phyloP scores from a whole-genome alignment of 106 monocot genomes.

The Triglochin maritima region DNA sequence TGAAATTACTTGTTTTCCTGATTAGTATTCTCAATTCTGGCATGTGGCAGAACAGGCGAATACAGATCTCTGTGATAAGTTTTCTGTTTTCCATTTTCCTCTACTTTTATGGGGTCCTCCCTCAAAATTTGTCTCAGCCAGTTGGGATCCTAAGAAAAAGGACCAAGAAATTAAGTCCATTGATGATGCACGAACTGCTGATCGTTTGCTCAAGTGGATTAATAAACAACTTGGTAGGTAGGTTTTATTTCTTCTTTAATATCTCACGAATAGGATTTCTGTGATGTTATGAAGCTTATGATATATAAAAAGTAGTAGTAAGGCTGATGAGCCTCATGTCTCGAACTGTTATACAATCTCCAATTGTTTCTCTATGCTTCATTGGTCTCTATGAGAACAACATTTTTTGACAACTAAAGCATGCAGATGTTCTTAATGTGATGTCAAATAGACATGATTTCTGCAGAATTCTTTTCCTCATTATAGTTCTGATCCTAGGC shows the following conservation, averaged over 20 bases:
- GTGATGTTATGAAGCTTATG: not conserved
- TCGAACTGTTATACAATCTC: too few species aligned
- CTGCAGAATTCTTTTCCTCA: too few species aligned
- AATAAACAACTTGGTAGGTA: conserved; percentile 77
- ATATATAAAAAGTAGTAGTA: not conserved
- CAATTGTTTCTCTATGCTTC: too few species aligned
- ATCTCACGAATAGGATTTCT: not conserved
- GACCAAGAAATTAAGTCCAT: conserved; percentile 51
- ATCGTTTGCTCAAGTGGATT: conserved; percentile 78
- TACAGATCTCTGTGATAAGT: conserved; percentile 65
- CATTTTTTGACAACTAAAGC: too few species aligned
- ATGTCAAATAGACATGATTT: too few species aligned
- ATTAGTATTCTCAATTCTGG: conserved; percentile 5
- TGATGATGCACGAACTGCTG: conserved; percentile 82
- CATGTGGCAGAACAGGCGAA: conserved; percentile 84
- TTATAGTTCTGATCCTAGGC: too few species aligned
- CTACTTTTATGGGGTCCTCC: conserved; percentile 78
- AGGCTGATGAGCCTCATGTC: too few species aligned
- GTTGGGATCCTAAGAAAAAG: conserved; percentile 61
- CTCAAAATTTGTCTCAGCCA: conserved; percentile 37
- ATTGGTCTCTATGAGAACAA: too few species aligned
- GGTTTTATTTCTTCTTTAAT: not conserved
- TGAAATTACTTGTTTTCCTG: not conserved
- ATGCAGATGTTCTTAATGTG: too few species aligned
- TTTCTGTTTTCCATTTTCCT: conserved; percentile 74